These are phyloP conservation scores for Cladosporium sp. DNA, from an alignment of 2,329 filamentous ascomycete genomes.

Conservation along the genomic window DNA sequence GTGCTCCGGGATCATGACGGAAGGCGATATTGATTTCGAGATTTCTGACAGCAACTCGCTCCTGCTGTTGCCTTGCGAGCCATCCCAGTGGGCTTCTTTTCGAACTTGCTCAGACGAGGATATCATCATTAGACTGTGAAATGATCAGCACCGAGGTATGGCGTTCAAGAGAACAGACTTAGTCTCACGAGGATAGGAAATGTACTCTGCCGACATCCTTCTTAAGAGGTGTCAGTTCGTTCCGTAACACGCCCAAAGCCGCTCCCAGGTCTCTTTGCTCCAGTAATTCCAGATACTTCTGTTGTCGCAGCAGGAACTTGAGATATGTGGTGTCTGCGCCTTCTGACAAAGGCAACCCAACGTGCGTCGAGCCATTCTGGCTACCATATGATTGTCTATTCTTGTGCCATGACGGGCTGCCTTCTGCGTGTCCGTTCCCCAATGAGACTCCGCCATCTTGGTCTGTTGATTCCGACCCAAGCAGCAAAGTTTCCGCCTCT, in stretches of 20 bases:
- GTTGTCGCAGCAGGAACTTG: slow-evolving; percentile 81
- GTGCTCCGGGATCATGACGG: slow-evolving; percentile 93
- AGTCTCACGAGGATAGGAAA: slow-evolving; percentile 63
- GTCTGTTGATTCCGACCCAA: slow-evolving; percentile 42
- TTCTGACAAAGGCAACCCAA: slow-evolving; percentile 65
- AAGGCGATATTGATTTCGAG: slow-evolving; percentile 87
- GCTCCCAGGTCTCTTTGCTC: slow-evolving; percentile 66
- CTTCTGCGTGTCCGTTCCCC: slow-evolving; percentile 21
- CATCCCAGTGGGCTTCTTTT: slow-evolving; percentile 75
- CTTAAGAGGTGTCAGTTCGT: slow-evolving; percentile 79
- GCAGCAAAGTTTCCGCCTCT: slow-evolving; percentile 75
- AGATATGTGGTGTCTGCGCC: slow-evolving; percentile 72
- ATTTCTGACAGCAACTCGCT: slow-evolving; percentile 70
- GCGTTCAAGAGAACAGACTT: too few species aligned
- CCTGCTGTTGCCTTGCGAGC: slow-evolving; percentile 68
- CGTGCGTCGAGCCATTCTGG: slow-evolving; percentile 22
- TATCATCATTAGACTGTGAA: slow-evolving; percentile 78
- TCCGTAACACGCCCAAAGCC: slow-evolving; percentile 76
- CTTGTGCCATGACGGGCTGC: slow-evolving; percentile 3
- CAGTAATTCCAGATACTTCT: slow-evolving; percentile 89
- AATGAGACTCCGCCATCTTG: slow-evolving; percentile 39
- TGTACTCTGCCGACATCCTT: slow-evolving; percentile 73
- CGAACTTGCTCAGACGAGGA: slow-evolving; percentile 69
- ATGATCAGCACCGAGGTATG: neutral
- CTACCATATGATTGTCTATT: slow-evolving; percentile 14